These are phyloP conservation scores for Polyporus tsugae DNA, from an alignment of 1,284 basidiomycete genomes.

Conservation along the genomic window DNA sequence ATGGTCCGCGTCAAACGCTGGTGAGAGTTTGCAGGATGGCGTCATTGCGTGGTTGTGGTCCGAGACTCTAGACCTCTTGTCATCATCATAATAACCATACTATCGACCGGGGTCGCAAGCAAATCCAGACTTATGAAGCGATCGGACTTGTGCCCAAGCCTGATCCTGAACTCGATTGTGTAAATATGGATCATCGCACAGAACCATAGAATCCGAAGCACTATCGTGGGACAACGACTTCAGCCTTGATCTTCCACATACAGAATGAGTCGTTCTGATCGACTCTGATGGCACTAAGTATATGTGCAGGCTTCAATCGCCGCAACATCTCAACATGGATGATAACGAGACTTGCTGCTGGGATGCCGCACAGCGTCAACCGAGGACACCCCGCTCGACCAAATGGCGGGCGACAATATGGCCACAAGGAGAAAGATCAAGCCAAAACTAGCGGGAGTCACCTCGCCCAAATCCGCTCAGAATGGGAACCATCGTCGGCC, in stretches of 20 bases:
- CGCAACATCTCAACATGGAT: background rate
- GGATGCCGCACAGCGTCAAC: background rate
- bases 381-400: background rate
- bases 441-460: background rate
- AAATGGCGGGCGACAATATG: background rate
- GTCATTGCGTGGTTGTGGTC: conserved; percentile 1
- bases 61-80: background rate
- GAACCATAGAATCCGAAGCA: background rate
- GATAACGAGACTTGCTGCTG: background rate
- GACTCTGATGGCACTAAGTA: background rate
- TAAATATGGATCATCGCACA: background rate
- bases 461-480: background rate
- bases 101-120: background rate
- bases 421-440: background rate
- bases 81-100: background rate
- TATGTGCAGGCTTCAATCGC: background rate
- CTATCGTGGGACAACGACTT: background rate
- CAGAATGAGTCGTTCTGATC: background rate
- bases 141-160: background rate
- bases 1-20: background rate
- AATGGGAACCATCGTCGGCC: background rate
- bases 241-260: background rate
- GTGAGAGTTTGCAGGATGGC: conserved; percentile 14
- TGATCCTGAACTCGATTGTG: background rate
- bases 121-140: background rate